Conservation (phyloP, 139 green algal species). For the Astrephomene gubernaculifera region DNA sequence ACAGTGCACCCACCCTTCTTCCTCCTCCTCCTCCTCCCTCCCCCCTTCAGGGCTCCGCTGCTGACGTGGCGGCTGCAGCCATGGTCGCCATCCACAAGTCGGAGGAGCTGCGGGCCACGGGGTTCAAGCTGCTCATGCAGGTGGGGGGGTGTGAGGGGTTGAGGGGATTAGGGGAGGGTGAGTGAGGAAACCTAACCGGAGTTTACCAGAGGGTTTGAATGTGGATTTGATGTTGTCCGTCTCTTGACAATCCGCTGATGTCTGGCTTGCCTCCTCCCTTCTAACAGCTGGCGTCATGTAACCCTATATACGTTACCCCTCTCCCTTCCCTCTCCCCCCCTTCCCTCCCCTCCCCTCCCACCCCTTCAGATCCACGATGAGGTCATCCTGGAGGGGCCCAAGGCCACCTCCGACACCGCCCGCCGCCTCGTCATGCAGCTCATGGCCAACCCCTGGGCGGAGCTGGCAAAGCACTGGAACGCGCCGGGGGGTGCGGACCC, state of each 20-base stretch:
- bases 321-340: constrained; percentile 6
- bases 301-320: too few relatives aligned
- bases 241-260: too few relatives aligned
- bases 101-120: constrained; percentile 75
- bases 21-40: neutral
- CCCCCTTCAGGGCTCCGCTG: constrained; percentile 85
- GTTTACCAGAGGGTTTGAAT: too few relatives aligned
- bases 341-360: neutral
- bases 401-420: constrained; percentile 77
- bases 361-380: constrained; percentile 93
- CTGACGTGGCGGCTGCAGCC: constrained; percentile 93
- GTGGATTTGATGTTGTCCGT: too few relatives aligned
- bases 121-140: constrained; percentile 93
- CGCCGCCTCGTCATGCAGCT: constrained; percentile 78
- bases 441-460: constrained; percentile 92
- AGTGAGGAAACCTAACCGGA: too few relatives aligned
- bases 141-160: too few relatives aligned
- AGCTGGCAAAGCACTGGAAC: constrained; percentile 33
- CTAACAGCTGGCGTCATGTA: too few relatives aligned
- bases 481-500: neutral
- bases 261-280: too few relatives aligned
- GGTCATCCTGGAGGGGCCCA: constrained; percentile 97
- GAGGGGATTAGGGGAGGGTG: too few relatives aligned
- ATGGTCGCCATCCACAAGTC: constrained; percentile 91
- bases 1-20: too few relatives aligned